Conservation (phyloP, 495 filamentous ascomycete species). For the Penicillium ochrochloron region DNA sequence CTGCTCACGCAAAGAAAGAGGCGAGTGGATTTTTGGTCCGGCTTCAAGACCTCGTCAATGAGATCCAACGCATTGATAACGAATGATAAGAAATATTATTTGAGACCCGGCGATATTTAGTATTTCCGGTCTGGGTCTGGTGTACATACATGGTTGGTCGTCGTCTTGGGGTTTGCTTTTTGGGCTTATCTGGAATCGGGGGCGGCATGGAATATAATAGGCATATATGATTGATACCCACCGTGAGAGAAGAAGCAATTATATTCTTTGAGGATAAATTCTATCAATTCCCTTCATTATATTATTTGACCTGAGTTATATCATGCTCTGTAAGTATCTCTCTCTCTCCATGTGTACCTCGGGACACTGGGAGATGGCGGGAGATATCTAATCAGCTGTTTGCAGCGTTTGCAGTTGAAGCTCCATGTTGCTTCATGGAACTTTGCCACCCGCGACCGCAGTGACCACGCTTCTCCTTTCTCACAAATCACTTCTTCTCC, state of each 20-base stretch:
- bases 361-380: not conserved
- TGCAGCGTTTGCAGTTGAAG: constrained; percentile 36
- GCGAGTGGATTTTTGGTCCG: constrained; percentile 60
- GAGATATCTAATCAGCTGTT: constrained; percentile 27
- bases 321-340: not conserved
- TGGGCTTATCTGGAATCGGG: not conserved
- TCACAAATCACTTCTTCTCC: constrained; percentile 10
- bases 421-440: constrained; percentile 31
- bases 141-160: not conserved
- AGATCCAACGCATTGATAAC: constrained; percentile 31
- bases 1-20: constrained; percentile 30
- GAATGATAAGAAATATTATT: not conserved
- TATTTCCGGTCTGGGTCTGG: not conserved
- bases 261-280: not conserved
- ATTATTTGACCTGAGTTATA: not conserved
- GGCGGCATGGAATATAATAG: not conserved
- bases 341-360: not conserved
- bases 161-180: not conserved
- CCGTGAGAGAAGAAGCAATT: not conserved
- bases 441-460: constrained; percentile 33
- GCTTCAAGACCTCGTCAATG: constrained; percentile 55
- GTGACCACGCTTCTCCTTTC: constrained; percentile 14
- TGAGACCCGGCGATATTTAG: not conserved
- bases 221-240: not conserved
- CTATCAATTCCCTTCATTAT: not conserved